A percentile compares a stretch with the other conserved stretches of the same genome.
Evolutionary conservation across 164 flowering plant genomes (phyloP).

Genomic region (Hamamelis virginiana): DNA sequence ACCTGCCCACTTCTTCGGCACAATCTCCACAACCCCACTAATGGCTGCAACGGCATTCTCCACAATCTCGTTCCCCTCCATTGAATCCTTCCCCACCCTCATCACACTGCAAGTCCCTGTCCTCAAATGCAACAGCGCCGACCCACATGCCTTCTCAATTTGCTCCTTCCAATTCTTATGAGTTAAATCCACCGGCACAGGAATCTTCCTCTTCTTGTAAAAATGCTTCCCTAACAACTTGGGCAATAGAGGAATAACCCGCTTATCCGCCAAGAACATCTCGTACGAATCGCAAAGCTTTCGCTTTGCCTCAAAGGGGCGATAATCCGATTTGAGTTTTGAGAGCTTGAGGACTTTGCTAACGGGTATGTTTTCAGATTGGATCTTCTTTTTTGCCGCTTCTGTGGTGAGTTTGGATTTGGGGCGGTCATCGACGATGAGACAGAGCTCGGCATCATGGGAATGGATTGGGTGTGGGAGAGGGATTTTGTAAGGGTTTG

Average conservation of each 20-base stretch:
- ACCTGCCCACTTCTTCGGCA: slow-evolving; percentile 71
- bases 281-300: slow-evolving; percentile 66
- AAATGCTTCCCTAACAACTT: slow-evolving; percentile 74
- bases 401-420: slow-evolving; percentile 45
- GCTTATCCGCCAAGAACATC: slow-evolving; percentile 54
- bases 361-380: slow-evolving; percentile 54
- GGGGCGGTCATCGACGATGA: slow-evolving; percentile 69
- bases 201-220: slow-evolving; percentile 83
- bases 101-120: slow-evolving; percentile 77
- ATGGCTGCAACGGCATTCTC: too few relatives aligned
- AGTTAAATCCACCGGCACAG: slow-evolving; percentile 63
- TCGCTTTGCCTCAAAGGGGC: slow-evolving; percentile 70
- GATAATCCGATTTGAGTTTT: slow-evolving; percentile 68
- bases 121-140: slow-evolving; percentile 58
- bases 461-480: slow-evolving; percentile 60
- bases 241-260: slow-evolving; percentile 60
- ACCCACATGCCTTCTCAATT: slow-evolving; percentile 44
- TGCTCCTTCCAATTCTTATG: slow-evolving; percentile 80
- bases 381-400: slow-evolving; percentile 46
- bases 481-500: slow-evolving; percentile 36
- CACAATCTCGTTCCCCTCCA: too few relatives aligned
- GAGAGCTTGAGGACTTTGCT: slow-evolving; percentile 67
- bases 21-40: too few relatives aligned
- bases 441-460: slow-evolving; percentile 48
- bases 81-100: slow-evolving; percentile 52